Conservation (phyloP, 768 basidiomycete species). For the Suillus discolor region DNA sequence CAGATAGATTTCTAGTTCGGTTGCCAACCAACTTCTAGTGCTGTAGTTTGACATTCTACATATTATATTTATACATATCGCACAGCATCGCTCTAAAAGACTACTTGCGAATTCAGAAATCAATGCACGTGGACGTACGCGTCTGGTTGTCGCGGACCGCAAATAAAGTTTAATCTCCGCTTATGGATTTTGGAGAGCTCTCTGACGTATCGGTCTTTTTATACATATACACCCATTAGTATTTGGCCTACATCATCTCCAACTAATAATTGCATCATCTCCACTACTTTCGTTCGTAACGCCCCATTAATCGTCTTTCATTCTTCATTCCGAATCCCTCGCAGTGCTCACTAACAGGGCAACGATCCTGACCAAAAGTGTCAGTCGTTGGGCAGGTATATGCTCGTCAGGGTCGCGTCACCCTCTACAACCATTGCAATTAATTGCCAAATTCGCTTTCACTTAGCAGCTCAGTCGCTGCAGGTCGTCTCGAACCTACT, state of each 20-base stretch:
- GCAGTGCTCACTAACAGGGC: background rate
- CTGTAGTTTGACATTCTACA: background rate
- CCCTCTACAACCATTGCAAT: background rate
- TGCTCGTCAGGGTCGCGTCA: too few species aligned
- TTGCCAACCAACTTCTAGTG: background rate
- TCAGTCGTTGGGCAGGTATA: background rate
- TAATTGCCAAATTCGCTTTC: background rate
- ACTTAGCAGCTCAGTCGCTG: background rate
- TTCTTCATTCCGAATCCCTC: background rate
- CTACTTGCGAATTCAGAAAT: background rate
- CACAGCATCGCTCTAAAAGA: background rate
- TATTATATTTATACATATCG: background rate
- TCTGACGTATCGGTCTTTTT: constrained; percentile 1
- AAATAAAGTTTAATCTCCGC: constrained; percentile 16
- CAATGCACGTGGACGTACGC: constrained; percentile 5
- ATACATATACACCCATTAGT: constrained; percentile 1
- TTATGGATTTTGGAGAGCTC: constrained; percentile 12
- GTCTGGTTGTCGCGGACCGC: constrained; percentile 9
- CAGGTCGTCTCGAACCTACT: background rate
- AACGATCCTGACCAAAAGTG: too few species aligned
- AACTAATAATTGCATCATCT: constrained; percentile 2
- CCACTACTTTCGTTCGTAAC: background rate
- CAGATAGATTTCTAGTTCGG: background rate
- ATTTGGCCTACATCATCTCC: constrained; percentile 1
- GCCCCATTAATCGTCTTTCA: background rate